Evolutionary conservation across 495 filamentous ascomycete species (phyloP).

Genomic region (Talaromyces liani): DNA sequence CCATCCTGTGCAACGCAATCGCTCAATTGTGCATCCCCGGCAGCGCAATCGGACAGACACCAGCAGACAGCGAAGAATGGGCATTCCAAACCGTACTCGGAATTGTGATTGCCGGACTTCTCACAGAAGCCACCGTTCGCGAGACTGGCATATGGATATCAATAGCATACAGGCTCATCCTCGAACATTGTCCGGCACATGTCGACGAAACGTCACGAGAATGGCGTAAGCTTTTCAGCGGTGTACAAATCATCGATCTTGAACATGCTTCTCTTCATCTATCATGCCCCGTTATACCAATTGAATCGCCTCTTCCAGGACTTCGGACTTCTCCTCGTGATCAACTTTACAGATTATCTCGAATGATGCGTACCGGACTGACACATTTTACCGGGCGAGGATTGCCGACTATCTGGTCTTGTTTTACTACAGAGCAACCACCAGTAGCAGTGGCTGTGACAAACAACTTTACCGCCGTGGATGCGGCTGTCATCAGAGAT

Average conservation of each 20-base stretch:
- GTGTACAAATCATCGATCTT: slow-evolving; percentile 9
- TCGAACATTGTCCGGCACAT: slow-evolving; percentile 8
- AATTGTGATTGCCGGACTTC: slow-evolving; percentile 8
- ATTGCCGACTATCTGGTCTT: slow-evolving; percentile 9
- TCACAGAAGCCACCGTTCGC: slow-evolving; percentile 7
- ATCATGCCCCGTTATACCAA: slow-evolving; percentile 8
- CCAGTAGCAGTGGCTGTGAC: not conserved
- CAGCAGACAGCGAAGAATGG: slow-evolving; percentile 8
- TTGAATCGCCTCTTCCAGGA: slow-evolving; percentile 7
- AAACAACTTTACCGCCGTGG: slow-evolving; percentile 2
- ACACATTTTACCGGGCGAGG: slow-evolving; percentile 9
- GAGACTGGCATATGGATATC: slow-evolving; percentile 8
- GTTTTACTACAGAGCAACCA: not conserved
- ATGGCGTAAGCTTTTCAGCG: slow-evolving; percentile 9
- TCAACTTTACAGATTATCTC: slow-evolving; percentile 6
- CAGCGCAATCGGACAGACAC: not conserved
- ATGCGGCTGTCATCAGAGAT: slow-evolving; percentile 7
- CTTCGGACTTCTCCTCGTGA: slow-evolving; percentile 5
- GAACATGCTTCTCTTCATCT: slow-evolving; percentile 10
- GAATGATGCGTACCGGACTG: slow-evolving; percentile 8
- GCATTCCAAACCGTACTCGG: slow-evolving; percentile 7
- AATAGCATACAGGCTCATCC: slow-evolving; percentile 5
- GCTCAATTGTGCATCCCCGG: slow-evolving; percentile 5
- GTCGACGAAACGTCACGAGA: slow-evolving; percentile 9
- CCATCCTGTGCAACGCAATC: slow-evolving; percentile 5